A percentile compares a stretch with the other conserved stretches of the same genome.
Conservation (phyloP, 192 early-diverging fungal genomes). For the Entrophospora sp. region DNA sequence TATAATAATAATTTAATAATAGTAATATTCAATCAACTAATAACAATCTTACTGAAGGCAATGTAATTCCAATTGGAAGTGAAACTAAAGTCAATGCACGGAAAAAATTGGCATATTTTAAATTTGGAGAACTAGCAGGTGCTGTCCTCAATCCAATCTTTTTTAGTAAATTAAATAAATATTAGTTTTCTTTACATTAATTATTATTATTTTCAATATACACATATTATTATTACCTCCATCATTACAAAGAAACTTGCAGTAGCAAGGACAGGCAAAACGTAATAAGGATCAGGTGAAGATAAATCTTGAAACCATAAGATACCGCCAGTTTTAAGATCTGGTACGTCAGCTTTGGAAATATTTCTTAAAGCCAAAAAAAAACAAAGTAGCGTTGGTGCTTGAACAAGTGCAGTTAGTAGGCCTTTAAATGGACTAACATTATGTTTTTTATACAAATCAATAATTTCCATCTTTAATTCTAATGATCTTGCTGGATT, state of each 20-base stretch:
- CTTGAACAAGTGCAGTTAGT: constrained; percentile 53
- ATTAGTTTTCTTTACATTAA: too few species aligned
- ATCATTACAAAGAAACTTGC: constrained; percentile 64
- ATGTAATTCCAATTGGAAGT: too few species aligned
- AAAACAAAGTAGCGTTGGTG: constrained; percentile 75
- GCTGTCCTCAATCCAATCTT: too few species aligned
- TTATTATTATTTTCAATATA: too few species aligned
- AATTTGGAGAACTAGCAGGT: too few species aligned
- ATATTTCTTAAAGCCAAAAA: constrained; percentile 77
- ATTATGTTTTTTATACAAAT: constrained; percentile 52
- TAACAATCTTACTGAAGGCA: too few species aligned
- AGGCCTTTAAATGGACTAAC: constrained; percentile 59
- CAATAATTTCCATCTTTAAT: constrained; percentile 45
- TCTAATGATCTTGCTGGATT: constrained; percentile 45
- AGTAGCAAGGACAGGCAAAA: constrained; percentile 70
- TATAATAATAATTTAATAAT: too few species aligned
- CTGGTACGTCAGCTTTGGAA: constrained; percentile 73
- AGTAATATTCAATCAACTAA: too few species aligned
- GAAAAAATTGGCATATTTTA: too few species aligned
- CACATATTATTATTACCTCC: constrained; percentile 46
- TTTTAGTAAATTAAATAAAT: too few species aligned
- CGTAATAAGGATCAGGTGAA: constrained; percentile 66
- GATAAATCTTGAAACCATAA: constrained; percentile 84
- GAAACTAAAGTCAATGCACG: too few species aligned
- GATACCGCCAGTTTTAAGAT: constrained; percentile 66